Conservation (phyloP, 2,329 filamentous ascomycete genomes). For the Orbilia javanica region DNA sequence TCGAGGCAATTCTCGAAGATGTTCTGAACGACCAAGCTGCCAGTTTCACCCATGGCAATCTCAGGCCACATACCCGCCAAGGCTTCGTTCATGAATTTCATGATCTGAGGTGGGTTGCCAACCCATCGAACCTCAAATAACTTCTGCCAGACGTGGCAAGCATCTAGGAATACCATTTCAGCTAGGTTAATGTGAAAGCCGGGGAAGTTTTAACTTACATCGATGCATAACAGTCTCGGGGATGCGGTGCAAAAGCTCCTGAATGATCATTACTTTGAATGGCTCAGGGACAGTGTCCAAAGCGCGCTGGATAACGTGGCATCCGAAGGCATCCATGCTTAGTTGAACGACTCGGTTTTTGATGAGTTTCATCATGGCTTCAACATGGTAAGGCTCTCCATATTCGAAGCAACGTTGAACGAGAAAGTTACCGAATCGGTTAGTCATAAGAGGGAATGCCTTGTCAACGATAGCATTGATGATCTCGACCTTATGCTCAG, state of each 20-base stretch:
- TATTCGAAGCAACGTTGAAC: conserved; percentile 99
- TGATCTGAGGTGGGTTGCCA: conserved; percentile 94
- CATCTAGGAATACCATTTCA: conserved; percentile 68
- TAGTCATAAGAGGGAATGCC: conserved; percentile 90
- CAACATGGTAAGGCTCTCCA: conserved; percentile 91
- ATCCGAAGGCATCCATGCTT: conserved; percentile 98
- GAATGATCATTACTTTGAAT: conserved; percentile 99
- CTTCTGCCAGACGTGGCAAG: conserved; percentile 99
- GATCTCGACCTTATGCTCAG: conserved; percentile 96
- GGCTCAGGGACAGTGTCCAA: conserved; percentile 98
- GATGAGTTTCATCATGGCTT: conserved; percentile 93
- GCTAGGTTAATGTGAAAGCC: neutral
- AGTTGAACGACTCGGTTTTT: conserved; percentile 92
- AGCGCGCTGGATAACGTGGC: conserved; percentile 97
- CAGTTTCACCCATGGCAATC: conserved; percentile 95
- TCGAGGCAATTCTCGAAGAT: conserved; percentile 99
- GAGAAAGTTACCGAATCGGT: conserved; percentile 97
- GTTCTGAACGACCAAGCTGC: conserved; percentile 97
- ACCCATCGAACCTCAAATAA: conserved; percentile 97
- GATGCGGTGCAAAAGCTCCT: conserved; percentile 92
- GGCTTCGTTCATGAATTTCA: conserved; percentile 97
- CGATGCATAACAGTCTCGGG: conserved; percentile 98
- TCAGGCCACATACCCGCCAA: conserved; percentile 98
- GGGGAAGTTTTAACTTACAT: conserved; percentile 65
- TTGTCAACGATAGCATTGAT: conserved; percentile 80